Evolutionary conservation across 192 early-diverging fungal genomes (phyloP), one percentile per base, ranked within the genome.

Genomic region (Coemansia sp.): DNA sequence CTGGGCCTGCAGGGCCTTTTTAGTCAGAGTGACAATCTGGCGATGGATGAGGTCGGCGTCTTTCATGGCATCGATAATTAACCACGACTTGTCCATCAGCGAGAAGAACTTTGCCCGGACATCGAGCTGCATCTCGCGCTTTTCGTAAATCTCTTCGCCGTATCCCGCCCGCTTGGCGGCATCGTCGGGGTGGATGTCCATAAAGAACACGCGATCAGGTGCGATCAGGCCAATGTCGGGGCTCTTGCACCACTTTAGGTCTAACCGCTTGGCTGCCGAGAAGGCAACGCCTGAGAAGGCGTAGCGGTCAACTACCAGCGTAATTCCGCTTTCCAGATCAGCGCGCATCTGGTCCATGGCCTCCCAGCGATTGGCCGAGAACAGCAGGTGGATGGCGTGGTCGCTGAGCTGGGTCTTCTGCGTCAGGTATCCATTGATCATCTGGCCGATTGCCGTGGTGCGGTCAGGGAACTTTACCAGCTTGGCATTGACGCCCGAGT

Each of bases 281-380:
- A 92, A 99, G 1, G 92, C 93, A 5, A 94, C 91, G 9, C 97
- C 97, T 1, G 95, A 97, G 66, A 93, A 98, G 0, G 94, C 92
- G 74, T 99, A 99, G 45, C 97, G 84, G 75, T 98, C 97, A 2
- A 95, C 89, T 2, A 99, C 78, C 10, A 96, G 68, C 4, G 91
- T 89, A 0, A 69, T 89, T 9, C 95, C 97, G 27, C 49, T 56
- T 21, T 82, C 63, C 29, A 97, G 83, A 35, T 84, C 78, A 7
- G 65, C 58, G 39, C 72, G 81, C 75, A 97, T 84, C 8, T 73
- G 54, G 21, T 83, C 69, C 88, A 90, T 89, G 15, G 88, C 86
- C 71, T 96, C 95, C 91, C 93, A 97, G 38, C 97, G 85, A 81
- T 99, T 99, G 3, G 93, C 94, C 12, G 94, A 94, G 73, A 99